Conservation (phyloP, 495 filamentous ascomycete species). For the Penicillium salamii region DNA sequence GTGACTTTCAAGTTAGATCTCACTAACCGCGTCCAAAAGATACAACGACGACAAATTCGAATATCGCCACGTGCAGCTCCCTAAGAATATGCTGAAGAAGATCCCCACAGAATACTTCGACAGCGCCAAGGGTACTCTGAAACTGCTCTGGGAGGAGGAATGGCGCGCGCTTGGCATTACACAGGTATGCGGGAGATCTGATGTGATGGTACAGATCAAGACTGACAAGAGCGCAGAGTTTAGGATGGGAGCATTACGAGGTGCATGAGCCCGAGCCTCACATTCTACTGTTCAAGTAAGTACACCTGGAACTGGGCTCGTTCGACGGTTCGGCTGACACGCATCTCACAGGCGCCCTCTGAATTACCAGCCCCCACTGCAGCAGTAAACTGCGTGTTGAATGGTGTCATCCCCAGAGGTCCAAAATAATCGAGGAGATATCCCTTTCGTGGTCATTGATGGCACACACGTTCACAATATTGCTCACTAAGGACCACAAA, state of each 20-base stretch:
- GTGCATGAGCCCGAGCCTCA: constrained; percentile 98
- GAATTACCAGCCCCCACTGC: constrained; percentile 74
- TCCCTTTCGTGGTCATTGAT: constrained; percentile 9
- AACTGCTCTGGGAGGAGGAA: constrained; percentile 96
- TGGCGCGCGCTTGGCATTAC: constrained; percentile 96
- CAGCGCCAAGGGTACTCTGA: constrained; percentile 82
- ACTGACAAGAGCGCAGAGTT: constrained; percentile 59
- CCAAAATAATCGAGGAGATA: constrained; percentile 4
- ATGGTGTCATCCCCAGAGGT: constrained; percentile 11
- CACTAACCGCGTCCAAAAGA: constrained; percentile 37
- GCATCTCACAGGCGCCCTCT: constrained; percentile 64
- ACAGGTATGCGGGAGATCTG: constrained; percentile 56
- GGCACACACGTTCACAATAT: constrained; percentile 19
- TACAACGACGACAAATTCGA: constrained; percentile 88
- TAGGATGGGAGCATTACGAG: constrained; percentile 99
- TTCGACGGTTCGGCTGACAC: constrained; percentile 11
- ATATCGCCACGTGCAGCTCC: constrained; percentile 95
- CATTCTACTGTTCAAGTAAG: constrained; percentile 97
- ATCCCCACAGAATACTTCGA: constrained; percentile 97
- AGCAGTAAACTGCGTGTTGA: constrained; percentile 29
- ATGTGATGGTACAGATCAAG: neutral
- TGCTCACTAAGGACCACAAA: constrained; percentile 24
- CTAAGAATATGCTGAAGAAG: constrained; percentile 95
- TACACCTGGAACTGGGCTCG: constrained; percentile 6
- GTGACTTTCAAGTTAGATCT: neutral